Evolutionary conservation across 2,329 filamentous ascomycete species (phyloP).

Genomic region (Diaporthe helianthi): DNA sequence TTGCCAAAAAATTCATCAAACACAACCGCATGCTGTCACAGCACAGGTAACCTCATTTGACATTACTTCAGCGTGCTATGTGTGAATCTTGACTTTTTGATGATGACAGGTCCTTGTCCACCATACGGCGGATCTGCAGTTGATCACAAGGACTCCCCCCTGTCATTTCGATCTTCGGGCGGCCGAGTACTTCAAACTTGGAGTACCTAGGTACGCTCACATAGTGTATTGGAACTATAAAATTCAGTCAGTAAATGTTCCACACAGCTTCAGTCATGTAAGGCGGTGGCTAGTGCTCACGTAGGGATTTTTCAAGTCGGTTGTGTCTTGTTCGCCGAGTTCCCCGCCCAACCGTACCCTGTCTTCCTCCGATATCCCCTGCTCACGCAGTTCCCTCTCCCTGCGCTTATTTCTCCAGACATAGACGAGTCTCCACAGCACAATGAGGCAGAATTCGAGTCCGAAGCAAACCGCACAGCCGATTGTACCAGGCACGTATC

Average conservation of each 20-base stretch:
- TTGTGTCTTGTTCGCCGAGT: constrained; percentile 47
- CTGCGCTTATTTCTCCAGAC: constrained; percentile 49
- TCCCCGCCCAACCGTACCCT: constrained; percentile 42
- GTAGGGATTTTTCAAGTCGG: constrained; percentile 48
- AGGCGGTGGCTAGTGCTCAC: constrained; percentile 34
- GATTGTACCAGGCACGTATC: constrained; percentile 51
- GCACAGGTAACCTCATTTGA: neutral
- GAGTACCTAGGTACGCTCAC: neutral
- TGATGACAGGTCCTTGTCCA: no score
- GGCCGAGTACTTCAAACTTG: neutral
- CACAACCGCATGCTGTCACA: no score
- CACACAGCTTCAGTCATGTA: neutral
- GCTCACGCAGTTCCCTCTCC: constrained; percentile 40
- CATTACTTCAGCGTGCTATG: no score
- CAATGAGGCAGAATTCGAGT: constrained; percentile 47
- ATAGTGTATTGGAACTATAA: constrained; percentile 25
- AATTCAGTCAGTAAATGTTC: neutral
- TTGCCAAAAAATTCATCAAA: no score
- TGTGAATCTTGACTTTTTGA: no score
- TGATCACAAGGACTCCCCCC: no score
- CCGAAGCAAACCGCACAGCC: constrained; percentile 49
- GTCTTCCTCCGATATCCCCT: constrained; percentile 46
- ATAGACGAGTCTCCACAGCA: constrained; percentile 49
- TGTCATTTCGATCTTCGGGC: neutral
- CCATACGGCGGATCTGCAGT: no score